Percentiles rank a stretch among this genome's conserved stretches.
Evolutionary conservation across 768 basidiomycete genomes (phyloP).

Genomic region (Strobilomyces confusus): DNA sequence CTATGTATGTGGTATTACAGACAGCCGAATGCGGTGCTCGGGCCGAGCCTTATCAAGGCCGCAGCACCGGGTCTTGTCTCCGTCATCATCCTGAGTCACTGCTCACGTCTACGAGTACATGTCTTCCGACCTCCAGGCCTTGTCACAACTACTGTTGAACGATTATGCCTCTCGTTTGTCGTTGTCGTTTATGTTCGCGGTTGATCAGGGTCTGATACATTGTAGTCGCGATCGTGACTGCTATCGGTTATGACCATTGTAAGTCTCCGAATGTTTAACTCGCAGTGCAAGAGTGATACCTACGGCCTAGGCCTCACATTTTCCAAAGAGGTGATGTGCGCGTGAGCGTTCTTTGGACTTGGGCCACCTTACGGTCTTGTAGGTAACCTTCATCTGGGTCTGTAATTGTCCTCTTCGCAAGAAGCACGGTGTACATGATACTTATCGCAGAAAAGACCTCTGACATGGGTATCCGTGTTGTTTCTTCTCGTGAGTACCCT

Average conservation of each 20-base stretch:
- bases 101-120: background rate
- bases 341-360: background rate
- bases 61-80: too few relatives aligned
- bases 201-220: background rate
- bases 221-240: background rate
- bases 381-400: too few relatives aligned
- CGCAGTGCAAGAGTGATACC: too few relatives aligned
- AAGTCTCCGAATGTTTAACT: background rate
- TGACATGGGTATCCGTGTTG: background rate
- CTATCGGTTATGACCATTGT: slow-evolving; percentile 4
- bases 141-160: background rate
- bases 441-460: too few relatives aligned
- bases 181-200: background rate
- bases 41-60: background rate
- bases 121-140: background rate
- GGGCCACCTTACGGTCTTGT: too few relatives aligned
- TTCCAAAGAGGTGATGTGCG: background rate
- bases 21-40: too few relatives aligned
- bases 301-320: background rate
- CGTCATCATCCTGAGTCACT: background rate
- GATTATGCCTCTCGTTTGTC: background rate
- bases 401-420: too few relatives aligned
- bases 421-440: too few relatives aligned
- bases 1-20: too few relatives aligned
- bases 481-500: background rate